Evolutionary conservation across 345 rosid genomes (phyloP), one percentile per base, ranked within the genome.

Genomic region (Salix caprea): DNA sequence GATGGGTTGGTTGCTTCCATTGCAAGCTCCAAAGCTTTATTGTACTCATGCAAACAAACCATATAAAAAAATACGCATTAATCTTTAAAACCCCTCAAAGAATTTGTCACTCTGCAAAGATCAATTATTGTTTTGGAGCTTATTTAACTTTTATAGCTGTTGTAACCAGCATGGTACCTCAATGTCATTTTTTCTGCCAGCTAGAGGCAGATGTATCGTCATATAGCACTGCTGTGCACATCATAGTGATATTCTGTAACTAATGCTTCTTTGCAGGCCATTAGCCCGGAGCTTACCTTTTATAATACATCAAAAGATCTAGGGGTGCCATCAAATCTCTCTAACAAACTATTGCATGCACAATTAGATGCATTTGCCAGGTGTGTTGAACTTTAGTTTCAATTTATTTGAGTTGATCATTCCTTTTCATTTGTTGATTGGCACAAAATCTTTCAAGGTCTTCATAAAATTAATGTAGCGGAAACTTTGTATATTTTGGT

Each of bases 271-370:
- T 85, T 85, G 82, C 85, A 96, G 99, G 98, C 97, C 72, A 87
- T 96, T 74, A 92, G 96, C 39, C 98, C 97, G 50, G 99, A 96
- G 87, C 92, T 96, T 69, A 96, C 98, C 61, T 96, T 96, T 74
- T 96, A 93, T 80, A 91, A 79, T 79, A 81, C 91, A 76, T 93
- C 92, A 40, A 92, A 88, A 85, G 91, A 91, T 74, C 87, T 88
- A 23, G 93, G 86, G 50, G 83, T 88, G 76, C 89, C 93, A 2
- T 85, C 92, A 37, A 70, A 84, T 50, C 87, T 93, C 74, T 88
- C 94, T 46, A 96, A 90, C 86, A 95, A 88, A 75, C 94, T 96
- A 82, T 82, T 96, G 89, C 99, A 96, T 77, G 94, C 94, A 62
- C 96, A 90, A 77, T 80, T 96, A 81, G 98, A 96, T 87, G 89